Conservation (phyloP, 192 early-diverging fungal genomes). For the Gamsiella multidivaricata region DNA sequence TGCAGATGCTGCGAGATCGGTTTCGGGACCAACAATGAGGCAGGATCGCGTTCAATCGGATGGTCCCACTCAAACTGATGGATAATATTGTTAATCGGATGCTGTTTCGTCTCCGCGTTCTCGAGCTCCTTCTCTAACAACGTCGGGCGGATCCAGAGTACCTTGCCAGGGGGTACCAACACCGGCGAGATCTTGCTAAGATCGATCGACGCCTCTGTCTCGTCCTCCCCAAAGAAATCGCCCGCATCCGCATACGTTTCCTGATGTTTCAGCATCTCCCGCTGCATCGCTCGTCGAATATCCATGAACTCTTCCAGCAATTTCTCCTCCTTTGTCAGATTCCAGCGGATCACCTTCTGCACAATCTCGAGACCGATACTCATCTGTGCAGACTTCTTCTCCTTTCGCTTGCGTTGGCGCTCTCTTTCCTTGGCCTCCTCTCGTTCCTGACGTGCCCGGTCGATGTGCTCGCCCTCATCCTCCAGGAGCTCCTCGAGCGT, state of each 20-base stretch:
- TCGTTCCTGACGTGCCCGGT: not conserved
- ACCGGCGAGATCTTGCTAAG: slow-evolving; percentile 28
- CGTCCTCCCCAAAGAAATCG: slow-evolving; percentile 19
- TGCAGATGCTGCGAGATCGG: slow-evolving; percentile 29
- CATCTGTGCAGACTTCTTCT: slow-evolving; percentile 9
- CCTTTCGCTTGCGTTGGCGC: not conserved
- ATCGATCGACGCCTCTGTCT: not conserved
- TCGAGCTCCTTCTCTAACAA: slow-evolving; percentile 46
- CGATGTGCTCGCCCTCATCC: slow-evolving; percentile 24
- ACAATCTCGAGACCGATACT: slow-evolving; percentile 51
- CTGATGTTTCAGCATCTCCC: slow-evolving; percentile 33
- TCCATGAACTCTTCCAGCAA: slow-evolving; percentile 54
- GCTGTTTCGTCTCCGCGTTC: slow-evolving; percentile 37
- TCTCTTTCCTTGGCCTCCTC: not conserved
- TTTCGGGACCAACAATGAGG: slow-evolving; percentile 11
- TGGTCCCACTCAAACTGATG: slow-evolving; percentile 55
- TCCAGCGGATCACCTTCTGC: slow-evolving; percentile 53
- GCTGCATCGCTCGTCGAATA: slow-evolving; percentile 41
- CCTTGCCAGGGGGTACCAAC: slow-evolving; percentile 56
- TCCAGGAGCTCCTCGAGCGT: slow-evolving; percentile 32
- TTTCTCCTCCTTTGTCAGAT: slow-evolving; percentile 29
- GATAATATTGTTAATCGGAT: slow-evolving; percentile 25
- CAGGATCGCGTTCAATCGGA: slow-evolving; percentile 13
- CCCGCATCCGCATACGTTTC: slow-evolving; percentile 7
- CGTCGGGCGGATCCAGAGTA: slow-evolving; percentile 60